Conservation (phyloP, 2,329 filamentous ascomycete species). For the Aspergillus hortae region DNA sequence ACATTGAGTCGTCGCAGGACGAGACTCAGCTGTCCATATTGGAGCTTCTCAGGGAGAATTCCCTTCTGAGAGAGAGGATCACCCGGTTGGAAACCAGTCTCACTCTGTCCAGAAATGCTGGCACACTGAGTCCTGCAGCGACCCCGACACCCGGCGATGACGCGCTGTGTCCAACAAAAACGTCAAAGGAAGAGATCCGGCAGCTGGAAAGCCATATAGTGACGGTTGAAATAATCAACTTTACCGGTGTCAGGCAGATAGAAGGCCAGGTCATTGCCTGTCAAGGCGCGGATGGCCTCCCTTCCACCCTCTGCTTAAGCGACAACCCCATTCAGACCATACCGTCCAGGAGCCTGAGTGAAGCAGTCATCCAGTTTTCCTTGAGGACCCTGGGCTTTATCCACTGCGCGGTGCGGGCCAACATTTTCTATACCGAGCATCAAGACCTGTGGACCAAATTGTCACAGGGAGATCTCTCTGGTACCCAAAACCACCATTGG, state of each 20-base stretch:
- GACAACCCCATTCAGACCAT: background rate
- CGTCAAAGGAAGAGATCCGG: background rate
- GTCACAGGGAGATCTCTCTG: background rate
- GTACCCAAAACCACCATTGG: constrained; percentile 2
- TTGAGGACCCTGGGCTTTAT: constrained; percentile 4
- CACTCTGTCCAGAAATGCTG: background rate
- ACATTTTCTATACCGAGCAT: constrained; percentile 3
- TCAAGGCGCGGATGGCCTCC: background rate
- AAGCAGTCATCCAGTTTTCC: constrained; percentile 4
- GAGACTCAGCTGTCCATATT: background rate
- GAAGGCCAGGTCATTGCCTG: background rate
- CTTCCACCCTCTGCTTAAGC: background rate
- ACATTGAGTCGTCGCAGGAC: background rate
- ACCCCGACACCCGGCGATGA: background rate
- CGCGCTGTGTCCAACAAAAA: background rate
- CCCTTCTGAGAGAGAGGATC: background rate
- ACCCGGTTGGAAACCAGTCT: background rate
- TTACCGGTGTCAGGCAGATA: background rate
- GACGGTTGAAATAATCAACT: background rate
- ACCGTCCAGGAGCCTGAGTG: background rate
- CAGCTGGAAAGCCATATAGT: background rate
- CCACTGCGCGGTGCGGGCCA: constrained; percentile 6
- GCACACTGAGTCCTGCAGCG: background rate
- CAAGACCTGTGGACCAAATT: constrained; percentile 3
- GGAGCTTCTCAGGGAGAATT: background rate